phyloP scores from a whole-genome alignment of 1,284 basidiomycete genomes.

The Cryptococcus sp. region DNA sequence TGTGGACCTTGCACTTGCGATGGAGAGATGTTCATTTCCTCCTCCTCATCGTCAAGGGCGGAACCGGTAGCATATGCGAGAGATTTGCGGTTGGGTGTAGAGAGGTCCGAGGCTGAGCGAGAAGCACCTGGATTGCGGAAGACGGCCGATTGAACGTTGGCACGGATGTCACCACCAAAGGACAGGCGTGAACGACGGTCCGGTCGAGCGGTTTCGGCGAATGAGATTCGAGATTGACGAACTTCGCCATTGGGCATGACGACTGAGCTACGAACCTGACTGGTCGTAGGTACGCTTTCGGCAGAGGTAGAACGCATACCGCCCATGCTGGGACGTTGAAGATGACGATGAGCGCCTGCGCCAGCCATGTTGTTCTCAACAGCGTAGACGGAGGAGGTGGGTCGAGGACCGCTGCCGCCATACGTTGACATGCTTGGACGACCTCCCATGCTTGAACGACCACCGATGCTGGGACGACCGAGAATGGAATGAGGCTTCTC shows the following conservation, averaged over 20 bases:
- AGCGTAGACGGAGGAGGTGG: constrained; percentile 45
- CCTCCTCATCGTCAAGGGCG: constrained; percentile 44
- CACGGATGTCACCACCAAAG: constrained; percentile 64
- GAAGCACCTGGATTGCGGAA: constrained; percentile 55
- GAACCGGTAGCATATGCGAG: constrained; percentile 48
- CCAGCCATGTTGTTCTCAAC: constrained; percentile 60
- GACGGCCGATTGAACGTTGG: constrained; percentile 27
- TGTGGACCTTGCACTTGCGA: constrained; percentile 68
- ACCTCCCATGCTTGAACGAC: constrained; percentile 12
- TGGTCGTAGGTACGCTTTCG: constrained; percentile 56
- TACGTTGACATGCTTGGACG: constrained; percentile 34
- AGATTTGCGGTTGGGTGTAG: constrained; percentile 47
- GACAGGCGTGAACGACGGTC: constrained; percentile 65
- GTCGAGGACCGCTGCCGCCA: constrained; percentile 19
- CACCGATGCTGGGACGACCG: constrained; percentile 63
- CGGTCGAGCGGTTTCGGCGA: constrained; percentile 49
- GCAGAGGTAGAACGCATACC: constrained; percentile 30
- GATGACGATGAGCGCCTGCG: constrained; percentile 61
- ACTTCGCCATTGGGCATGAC: constrained; percentile 56
- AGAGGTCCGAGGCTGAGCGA: constrained; percentile 31
- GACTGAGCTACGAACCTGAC: constrained; percentile 60
- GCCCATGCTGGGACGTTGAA: constrained; percentile 27
- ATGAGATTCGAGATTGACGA: constrained; percentile 49
- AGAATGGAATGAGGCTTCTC: constrained; percentile 65
- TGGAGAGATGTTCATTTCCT: constrained; percentile 59